Percentiles rank a stretch among this genome's conserved stretches.
phyloP scores from a whole-genome alignment of 441 rosid species.

The Pelargonium fulgidum region DNA sequence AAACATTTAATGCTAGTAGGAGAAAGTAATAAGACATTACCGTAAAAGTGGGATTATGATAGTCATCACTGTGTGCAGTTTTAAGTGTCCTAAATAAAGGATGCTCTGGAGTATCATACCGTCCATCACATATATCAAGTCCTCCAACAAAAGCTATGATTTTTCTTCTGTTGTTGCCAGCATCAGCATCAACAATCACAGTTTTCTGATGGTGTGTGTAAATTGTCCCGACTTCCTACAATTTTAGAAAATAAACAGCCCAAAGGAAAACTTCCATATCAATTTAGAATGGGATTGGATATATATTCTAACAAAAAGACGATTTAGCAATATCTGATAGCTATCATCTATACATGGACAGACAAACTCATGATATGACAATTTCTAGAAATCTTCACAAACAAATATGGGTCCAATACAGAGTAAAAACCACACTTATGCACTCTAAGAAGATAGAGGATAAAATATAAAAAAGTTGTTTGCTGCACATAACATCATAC shows the following conservation, averaged over 20 bases:
- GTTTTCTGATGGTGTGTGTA: conserved; percentile 97
- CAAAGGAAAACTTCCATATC: background rate
- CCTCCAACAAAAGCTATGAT: conserved; percentile 94
- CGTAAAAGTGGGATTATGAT: conserved; percentile 83
- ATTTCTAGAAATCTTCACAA: background rate
- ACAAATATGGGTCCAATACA: background rate
- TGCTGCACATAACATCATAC: background rate
- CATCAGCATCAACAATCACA: conserved; percentile 91
- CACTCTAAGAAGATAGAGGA: background rate
- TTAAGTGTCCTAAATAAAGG: conserved; percentile 62
- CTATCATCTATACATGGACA: background rate
- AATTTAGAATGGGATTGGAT: background rate
- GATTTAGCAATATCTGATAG: background rate
- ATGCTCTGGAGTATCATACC: conserved; percentile 90
- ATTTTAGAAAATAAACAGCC: background rate
- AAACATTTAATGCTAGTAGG: background rate
- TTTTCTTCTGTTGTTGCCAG: conserved; percentile 64
- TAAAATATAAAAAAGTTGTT: background rate
- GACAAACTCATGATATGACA: background rate
- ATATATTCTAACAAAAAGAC: background rate
- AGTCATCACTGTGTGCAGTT: conserved; percentile 75
- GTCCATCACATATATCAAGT: conserved; percentile 93
- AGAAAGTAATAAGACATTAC: conserved; percentile 33
- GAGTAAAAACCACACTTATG: background rate
- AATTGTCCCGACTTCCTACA: conserved; percentile 88